Evolutionary conservation across 1,284 basidiomycete genomes (phyloP).

Genomic region (Pyrrhoderma lamaoense): DNA sequence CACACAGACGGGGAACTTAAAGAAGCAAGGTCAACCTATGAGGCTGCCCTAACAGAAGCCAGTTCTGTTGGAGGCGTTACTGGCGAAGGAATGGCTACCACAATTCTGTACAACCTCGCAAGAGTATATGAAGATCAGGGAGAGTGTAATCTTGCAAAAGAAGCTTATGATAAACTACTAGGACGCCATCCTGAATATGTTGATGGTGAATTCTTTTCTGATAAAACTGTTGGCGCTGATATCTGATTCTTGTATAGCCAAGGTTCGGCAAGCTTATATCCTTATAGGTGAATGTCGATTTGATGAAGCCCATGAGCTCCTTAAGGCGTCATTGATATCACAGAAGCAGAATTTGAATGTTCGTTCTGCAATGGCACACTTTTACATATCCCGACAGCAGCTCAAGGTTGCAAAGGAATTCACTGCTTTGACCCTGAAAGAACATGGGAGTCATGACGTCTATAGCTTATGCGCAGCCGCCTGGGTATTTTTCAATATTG

Average conservation of each 20-base stretch:
- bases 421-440: slow-evolving; percentile 76
- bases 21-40: slow-evolving; percentile 56
- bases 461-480: slow-evolving; percentile 87
- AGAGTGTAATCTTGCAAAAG: slow-evolving; percentile 62
- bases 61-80: slow-evolving; percentile 40
- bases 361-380: slow-evolving; percentile 53
- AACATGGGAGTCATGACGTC: slow-evolving; percentile 75
- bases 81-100: slow-evolving; percentile 67
- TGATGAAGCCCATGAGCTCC: slow-evolving; percentile 75
- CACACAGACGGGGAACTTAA: slow-evolving; percentile 63
- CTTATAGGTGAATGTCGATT: slow-evolving; percentile 57
- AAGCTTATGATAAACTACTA: slow-evolving; percentile 81
- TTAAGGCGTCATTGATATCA: slow-evolving; percentile 80
- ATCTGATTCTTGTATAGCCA: slow-evolving; percentile 46
- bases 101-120: slow-evolving; percentile 84
- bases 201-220: slow-evolving; percentile 67
- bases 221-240: background rate
- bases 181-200: slow-evolving; percentile 87
- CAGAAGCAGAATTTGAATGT: slow-evolving; percentile 64
- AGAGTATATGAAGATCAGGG: slow-evolving; percentile 81
- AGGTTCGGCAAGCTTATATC: slow-evolving; percentile 82
- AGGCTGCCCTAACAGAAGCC: slow-evolving; percentile 57
- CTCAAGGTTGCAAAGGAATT: slow-evolving; percentile 77
- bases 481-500: slow-evolving; percentile 77
- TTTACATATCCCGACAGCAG: slow-evolving; percentile 72